These are phyloP conservation scores for Tuber umbilicatum DNA, from an alignment of 495 filamentous ascomycete species.

Conservation along the genomic window DNA sequence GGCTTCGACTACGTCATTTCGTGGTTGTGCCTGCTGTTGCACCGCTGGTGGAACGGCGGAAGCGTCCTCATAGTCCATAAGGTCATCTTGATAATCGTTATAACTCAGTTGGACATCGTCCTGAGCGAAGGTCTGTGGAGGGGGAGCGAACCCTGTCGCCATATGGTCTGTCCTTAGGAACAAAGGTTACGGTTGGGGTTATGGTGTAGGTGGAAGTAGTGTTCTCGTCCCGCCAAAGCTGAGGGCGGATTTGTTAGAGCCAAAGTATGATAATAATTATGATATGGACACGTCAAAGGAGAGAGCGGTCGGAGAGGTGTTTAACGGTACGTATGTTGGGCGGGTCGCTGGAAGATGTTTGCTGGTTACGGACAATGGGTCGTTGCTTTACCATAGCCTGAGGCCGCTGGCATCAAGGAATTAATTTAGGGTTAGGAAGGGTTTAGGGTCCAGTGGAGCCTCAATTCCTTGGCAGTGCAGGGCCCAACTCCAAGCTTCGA, in stretches of 20 bases:
- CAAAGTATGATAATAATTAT: background rate
- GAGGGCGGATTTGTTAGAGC: background rate
- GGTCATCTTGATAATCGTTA: conserved; percentile 37
- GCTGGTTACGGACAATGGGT: background rate
- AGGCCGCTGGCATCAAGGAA: background rate
- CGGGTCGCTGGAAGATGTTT: background rate
- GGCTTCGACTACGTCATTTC: conserved; percentile 26
- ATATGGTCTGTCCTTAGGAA: background rate
- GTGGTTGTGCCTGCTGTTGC: conserved; percentile 5
- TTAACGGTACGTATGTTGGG: background rate
- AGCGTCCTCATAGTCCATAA: conserved; percentile 40
- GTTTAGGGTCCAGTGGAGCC: background rate
- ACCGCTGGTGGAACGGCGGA: background rate
- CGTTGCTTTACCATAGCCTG: background rate
- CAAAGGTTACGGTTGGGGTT: background rate
- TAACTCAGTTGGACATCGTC: conserved; percentile 33
- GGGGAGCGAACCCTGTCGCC: conserved; percentile 17
- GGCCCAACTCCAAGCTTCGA: background rate
- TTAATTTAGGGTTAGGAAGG: background rate
- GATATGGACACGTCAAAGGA: background rate
- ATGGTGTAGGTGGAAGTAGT: background rate
- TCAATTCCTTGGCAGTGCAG: background rate
- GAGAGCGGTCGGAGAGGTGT: background rate
- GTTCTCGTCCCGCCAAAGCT: background rate
- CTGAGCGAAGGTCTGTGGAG: conserved; percentile 35